phyloP scores from a whole-genome alignment of 2,329 filamentous ascomycete genomes.

The Fusarium mangiferae region DNA sequence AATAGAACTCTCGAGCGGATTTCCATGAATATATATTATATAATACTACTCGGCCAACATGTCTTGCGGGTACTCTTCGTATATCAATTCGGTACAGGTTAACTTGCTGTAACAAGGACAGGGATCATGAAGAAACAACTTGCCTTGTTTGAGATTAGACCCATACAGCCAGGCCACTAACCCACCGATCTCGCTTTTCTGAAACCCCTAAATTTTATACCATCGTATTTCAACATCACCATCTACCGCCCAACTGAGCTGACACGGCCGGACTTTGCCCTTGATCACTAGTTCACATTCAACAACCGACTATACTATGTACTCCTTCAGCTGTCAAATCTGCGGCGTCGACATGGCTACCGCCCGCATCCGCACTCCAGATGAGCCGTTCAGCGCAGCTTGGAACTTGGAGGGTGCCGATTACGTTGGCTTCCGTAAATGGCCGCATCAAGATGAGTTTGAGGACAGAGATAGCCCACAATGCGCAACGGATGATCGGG shows the following conservation, averaged over 20 bases:
- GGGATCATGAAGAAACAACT: not conserved
- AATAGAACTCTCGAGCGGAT: not conserved
- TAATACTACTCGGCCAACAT: fast-evolving
- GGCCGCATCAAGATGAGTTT: not conserved
- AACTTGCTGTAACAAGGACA: not conserved
- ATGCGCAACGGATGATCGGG: not conserved
- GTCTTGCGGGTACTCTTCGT: not conserved
- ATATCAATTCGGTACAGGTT: not conserved
- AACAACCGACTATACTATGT: fast-evolving
- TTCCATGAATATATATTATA: fast-evolving
- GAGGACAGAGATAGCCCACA: not conserved
- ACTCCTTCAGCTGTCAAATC: not conserved
- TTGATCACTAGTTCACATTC: not conserved
- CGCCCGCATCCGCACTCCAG: constrained; percentile 2
- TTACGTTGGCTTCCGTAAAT: not conserved
- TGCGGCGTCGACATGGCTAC: constrained; percentile 5
- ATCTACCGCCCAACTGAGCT: not conserved
- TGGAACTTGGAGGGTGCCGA: not conserved
- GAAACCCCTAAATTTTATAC: not conserved
- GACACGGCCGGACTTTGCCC: fast-evolving
- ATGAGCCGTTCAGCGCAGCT: not conserved
- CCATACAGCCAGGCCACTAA: fast-evolving
- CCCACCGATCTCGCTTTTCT: not conserved
- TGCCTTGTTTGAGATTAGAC: not conserved
- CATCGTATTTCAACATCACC: not conserved